phyloP scores from a whole-genome alignment of 163 green algal genomes.

The Scenedesmus sp. region DNA sequence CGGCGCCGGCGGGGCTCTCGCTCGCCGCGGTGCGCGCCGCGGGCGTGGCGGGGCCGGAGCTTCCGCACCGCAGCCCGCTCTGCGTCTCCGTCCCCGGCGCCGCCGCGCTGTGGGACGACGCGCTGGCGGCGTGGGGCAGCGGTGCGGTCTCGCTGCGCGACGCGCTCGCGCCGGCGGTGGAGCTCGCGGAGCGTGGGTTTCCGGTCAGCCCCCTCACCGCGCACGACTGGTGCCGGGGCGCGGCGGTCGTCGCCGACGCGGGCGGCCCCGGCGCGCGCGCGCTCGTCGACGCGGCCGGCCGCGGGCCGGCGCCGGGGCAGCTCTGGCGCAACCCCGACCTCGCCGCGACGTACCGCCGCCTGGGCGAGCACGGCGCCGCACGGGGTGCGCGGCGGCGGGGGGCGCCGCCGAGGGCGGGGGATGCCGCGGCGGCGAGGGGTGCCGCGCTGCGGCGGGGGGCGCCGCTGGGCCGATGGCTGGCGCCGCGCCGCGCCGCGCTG shows the following conservation, averaged over 20 bases:
- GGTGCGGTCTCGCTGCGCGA: slow-evolving; percentile 35
- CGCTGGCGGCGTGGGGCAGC: slow-evolving; percentile 59
- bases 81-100: slow-evolving; percentile 73
- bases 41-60: slow-evolving; percentile 43
- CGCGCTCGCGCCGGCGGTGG: slow-evolving; percentile 69
- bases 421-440: too few species aligned
- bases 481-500: background rate
- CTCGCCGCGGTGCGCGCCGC: slow-evolving; percentile 47
- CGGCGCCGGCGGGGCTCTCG: slow-evolving; percentile 59
- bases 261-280: slow-evolving; percentile 45
- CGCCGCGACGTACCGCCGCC: slow-evolving; percentile 46
- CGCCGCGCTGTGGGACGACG: slow-evolving; percentile 68
- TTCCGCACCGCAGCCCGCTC: slow-evolving; percentile 59
- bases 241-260: slow-evolving; percentile 32
- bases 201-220: slow-evolving; percentile 69
- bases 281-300: slow-evolving; percentile 53
- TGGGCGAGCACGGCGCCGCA: slow-evolving; percentile 52
- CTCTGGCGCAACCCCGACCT: slow-evolving; percentile 63
- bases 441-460: too few species aligned
- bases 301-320: slow-evolving; percentile 60
- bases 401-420: too few species aligned
- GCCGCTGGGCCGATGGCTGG: too few species aligned
- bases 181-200: slow-evolving; percentile 73
- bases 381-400: slow-evolving; percentile 25
- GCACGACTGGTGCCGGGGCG: slow-evolving; percentile 54